phyloP scores from a whole-genome alignment of 1,139 yeast genomes.

The Nakaseomyces nivariensis region DNA sequence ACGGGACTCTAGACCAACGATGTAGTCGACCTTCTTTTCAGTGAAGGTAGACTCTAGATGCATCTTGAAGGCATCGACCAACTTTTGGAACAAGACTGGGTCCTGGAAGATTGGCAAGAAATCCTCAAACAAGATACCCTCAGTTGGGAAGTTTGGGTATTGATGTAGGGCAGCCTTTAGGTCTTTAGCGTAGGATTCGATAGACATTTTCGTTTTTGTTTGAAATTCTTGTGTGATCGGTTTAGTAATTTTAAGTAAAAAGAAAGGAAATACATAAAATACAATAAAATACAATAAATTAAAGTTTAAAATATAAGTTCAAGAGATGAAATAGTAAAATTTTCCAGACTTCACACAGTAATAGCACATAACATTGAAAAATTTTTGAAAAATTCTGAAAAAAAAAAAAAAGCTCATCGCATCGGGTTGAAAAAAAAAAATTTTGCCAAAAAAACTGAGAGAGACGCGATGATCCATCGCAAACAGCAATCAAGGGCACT shows the following conservation, averaged over 20 bases:
- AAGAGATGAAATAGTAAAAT: not conserved
- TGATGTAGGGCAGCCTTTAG: conserved; percentile 60
- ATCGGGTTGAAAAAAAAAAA: not conserved
- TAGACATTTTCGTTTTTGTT: conserved; percentile 16
- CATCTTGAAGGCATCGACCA: conserved; percentile 69
- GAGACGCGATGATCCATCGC: not conserved
- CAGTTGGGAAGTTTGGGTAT: conserved; percentile 86
- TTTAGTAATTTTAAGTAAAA: no score
- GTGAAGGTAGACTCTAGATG: conserved; percentile 52
- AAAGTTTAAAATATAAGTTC: not conserved
- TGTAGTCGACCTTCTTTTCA: conserved; percentile 61
- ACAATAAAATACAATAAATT: no score
- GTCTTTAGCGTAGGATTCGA: conserved; percentile 43
- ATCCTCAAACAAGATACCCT: conserved; percentile 93
- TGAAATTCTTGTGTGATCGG: no score
- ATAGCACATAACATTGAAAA: not conserved
- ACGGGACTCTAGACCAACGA: conserved; percentile 92
- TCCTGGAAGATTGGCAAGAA: conserved; percentile 85
- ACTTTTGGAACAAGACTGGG: conserved; percentile 70
- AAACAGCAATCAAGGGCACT: no score
- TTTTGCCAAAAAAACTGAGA: not conserved
- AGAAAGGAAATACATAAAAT: no score
- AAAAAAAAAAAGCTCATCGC: no score
- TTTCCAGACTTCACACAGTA: not conserved
- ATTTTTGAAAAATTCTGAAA: not conserved